Evolutionary conservation across 768 basidiomycete species (phyloP), one percentile per base, ranked within the genome.

Genomic region (Auricularia heimuer): DNA sequence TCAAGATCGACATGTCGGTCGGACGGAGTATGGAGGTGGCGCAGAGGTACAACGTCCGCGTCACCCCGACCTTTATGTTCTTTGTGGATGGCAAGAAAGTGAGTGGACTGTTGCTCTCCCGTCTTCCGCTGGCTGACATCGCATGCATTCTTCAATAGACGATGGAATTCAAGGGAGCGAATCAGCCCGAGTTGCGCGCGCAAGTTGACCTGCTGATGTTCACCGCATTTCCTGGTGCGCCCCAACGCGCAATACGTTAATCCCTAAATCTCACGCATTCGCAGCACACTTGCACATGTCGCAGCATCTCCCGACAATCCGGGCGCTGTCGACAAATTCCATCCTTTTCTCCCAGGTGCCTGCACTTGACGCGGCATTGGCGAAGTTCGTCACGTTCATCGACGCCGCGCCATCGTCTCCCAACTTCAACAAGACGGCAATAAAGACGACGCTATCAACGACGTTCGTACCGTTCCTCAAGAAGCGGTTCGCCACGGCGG

Each of bases 41-140:
- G 0, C 66, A 74, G 1, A 78, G 86, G 72, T 89, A 83, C 77
- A 79, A 82, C 14, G 83, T 97, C 1, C 74, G 81, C 16, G 93
- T 82, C 18, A 96, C 92, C 2, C 95, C 94, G 4, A 94, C 92
- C 0, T 96, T 98, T 71, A 77, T 90, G 47, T 94, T 97, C 76
- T 98, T 93, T 77, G 74, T 87, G 66, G 81, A 90, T 66, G 91
- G 87, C 1, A 78, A 81, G 62, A 86, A 89, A 84, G 89, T 89
- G 51, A 56, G 76, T 29, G 1, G 24, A 1, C 24, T 24, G 24
- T 1, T 24, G 24, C 24, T 24, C 24, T 24, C 24, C 24, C 24
- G 24, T 1, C 24, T 24, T 24, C 24, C 24, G 24, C 1, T 24
- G 24, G 24, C 1, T 24, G 16, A 54, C 39, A 61, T 60, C 44